These are phyloP conservation scores for Geotrichum restrictum DNA, from an alignment of 1,139 yeast species.

Conservation along the genomic window DNA sequence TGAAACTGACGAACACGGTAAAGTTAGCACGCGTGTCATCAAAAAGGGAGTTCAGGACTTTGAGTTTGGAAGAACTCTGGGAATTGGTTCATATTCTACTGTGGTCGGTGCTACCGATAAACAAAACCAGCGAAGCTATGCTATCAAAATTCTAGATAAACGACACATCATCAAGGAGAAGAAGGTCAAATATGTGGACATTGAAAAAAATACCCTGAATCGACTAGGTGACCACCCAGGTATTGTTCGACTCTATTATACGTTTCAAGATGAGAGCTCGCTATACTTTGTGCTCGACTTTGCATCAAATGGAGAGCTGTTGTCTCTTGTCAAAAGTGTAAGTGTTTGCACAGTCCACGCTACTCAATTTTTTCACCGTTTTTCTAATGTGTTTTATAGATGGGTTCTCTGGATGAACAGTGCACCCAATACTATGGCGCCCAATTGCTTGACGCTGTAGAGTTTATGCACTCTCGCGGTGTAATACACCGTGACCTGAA, in stretches of 20 bases:
- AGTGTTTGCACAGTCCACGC: not conserved
- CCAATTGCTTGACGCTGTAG: slow-evolving; percentile 83
- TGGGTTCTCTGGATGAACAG: slow-evolving; percentile 73
- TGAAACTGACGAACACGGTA: slow-evolving; percentile 48
- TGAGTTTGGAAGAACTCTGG: slow-evolving; percentile 78
- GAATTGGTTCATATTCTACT: slow-evolving; percentile 95
- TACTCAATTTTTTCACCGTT: not conserved
- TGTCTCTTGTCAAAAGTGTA: slow-evolving; percentile 61
- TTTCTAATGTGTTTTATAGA: slow-evolving; percentile 23
- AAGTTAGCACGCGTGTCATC: slow-evolving; percentile 43
- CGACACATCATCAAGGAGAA: slow-evolving; percentile 91
- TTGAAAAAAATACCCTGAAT: slow-evolving; percentile 89
- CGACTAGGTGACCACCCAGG: slow-evolving; percentile 84
- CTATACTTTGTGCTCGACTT: slow-evolving; percentile 88
- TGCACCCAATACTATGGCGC: slow-evolving; percentile 69
- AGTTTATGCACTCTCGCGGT: slow-evolving; percentile 76
- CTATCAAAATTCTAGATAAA: slow-evolving; percentile 87
- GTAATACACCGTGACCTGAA: slow-evolving; percentile 91
- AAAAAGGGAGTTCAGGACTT: slow-evolving; percentile 70
- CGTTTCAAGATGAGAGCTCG: slow-evolving; percentile 87
- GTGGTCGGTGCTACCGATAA: slow-evolving; percentile 83
- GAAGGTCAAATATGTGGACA: slow-evolving; percentile 92
- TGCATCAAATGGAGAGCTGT: slow-evolving; percentile 88
- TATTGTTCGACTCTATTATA: slow-evolving; percentile 78
- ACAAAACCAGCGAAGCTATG: slow-evolving; percentile 69